A percentile compares a stretch with the other conserved stretches of the same genome.
phyloP scores from a whole-genome alignment of 495 filamentous ascomycete species.

The Neurospora sp. region DNA sequence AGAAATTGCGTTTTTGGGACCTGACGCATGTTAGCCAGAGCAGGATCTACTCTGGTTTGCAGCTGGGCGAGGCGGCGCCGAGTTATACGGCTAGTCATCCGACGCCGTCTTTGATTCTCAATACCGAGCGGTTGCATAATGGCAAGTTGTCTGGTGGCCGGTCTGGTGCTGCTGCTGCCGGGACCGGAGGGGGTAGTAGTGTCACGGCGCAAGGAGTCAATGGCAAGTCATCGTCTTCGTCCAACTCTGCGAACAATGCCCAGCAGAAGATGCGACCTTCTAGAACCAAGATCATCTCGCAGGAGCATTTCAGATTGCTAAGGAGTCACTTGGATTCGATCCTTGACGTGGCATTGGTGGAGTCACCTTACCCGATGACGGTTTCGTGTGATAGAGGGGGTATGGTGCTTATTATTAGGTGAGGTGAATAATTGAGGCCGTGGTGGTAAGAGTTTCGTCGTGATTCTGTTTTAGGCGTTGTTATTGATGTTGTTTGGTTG shows the following conservation, averaged over 20 bases:
- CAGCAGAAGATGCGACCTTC: conserved; percentile 40
- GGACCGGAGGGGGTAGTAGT: conserved; percentile 10
- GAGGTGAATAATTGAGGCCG: neutral
- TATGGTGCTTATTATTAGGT: conserved; percentile 75
- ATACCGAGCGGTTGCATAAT: conserved; percentile 54
- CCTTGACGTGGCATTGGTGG: conserved; percentile 76
- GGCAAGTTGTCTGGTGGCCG: conserved; percentile 30
- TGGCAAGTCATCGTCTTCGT: conserved; percentile 10
- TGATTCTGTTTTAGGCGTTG: neutral
- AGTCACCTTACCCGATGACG: conserved; percentile 86
- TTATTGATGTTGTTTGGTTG: neutral
- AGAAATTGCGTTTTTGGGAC: conserved; percentile 92
- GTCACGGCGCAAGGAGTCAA: conserved; percentile 20
- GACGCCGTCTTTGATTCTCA: conserved; percentile 54
- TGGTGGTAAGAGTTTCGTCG: neutral
- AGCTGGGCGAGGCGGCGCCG: conserved; percentile 57
- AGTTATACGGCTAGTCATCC: conserved; percentile 64
- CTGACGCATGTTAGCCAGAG: conserved; percentile 61
- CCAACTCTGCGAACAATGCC: conserved; percentile 11
- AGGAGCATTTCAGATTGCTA: conserved; percentile 76
- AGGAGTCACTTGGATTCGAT: conserved; percentile 84
- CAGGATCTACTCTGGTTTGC: conserved; percentile 68
- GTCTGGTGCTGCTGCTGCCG: conserved; percentile 22
- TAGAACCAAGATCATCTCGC: conserved; percentile 75
- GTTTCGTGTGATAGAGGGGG: conserved; percentile 87